phyloP scores from a whole-genome alignment of 805 yeast genomes.

The Lachancea sp. region DNA sequence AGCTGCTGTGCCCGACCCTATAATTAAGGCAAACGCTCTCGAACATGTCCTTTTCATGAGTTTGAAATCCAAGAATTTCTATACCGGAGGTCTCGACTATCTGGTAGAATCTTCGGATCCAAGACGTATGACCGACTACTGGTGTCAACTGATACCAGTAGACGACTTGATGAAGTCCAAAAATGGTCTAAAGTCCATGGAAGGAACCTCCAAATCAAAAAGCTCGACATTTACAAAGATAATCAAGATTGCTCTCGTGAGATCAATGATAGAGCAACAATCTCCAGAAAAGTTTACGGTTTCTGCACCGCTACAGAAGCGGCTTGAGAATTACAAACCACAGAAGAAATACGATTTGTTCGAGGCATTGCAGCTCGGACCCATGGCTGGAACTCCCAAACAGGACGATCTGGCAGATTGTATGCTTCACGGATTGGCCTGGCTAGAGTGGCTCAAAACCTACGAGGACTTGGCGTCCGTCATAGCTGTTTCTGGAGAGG shows the following conservation, averaged over 20 bases:
- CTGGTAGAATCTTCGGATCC: conserved; percentile 26
- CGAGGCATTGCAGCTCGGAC: conserved; percentile 72
- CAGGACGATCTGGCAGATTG: conserved; percentile 65
- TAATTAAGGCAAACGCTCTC: conserved; percentile 46
- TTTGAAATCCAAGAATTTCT: conserved; percentile 5
- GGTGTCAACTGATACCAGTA: conserved; percentile 16
- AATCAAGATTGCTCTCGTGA: conserved; percentile 7
- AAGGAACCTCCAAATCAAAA: conserved; percentile 2
- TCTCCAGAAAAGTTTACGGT: neutral
- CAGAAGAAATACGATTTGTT: conserved; percentile 31
- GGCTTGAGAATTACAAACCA: neutral
- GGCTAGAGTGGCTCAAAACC: conserved; percentile 37
- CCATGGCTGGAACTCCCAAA: conserved; percentile 41
- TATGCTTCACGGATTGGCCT: conserved; percentile 52
- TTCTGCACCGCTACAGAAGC: neutral
- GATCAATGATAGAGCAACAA: conserved; percentile 1
- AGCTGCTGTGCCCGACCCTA: conserved; percentile 42
- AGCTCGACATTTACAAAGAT: conserved; percentile 7
- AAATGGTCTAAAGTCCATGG: conserved; percentile 1
- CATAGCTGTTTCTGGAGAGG: neutral
- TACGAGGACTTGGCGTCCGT: conserved; percentile 9
- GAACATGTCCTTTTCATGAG: conserved; percentile 35
- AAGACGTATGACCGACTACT: conserved; percentile 24
- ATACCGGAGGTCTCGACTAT: neutral
- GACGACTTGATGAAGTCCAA: neutral